Evolutionary conservation across 164 flowering plant genomes (phyloP).

Genomic region (Akebia trifoliata): DNA sequence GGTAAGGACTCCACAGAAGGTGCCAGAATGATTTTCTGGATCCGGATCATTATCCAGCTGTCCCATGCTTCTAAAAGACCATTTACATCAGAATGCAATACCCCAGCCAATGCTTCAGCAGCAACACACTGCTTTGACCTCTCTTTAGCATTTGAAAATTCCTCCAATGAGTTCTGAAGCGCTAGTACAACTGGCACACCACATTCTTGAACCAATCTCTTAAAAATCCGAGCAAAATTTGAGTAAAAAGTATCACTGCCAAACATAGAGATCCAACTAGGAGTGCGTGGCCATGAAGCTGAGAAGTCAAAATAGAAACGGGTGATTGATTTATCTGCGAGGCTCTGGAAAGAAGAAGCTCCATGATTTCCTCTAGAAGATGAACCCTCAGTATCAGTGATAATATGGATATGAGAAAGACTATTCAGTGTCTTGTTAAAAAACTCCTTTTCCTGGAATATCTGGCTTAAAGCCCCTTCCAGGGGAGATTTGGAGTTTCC

Average conservation of each 20-base stretch:
- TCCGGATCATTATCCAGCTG: slow-evolving; percentile 62
- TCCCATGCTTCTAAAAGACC: slow-evolving; percentile 86
- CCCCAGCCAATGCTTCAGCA: slow-evolving; percentile 94
- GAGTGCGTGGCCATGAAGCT: slow-evolving; percentile 97
- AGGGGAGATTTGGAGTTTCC: slow-evolving; percentile 52
- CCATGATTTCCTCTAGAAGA: slow-evolving; percentile 74
- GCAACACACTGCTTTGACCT: slow-evolving; percentile 98
- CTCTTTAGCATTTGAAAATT: slow-evolving; percentile 77
- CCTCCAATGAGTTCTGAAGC: slow-evolving; percentile 56
- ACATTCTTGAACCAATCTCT: slow-evolving; percentile 90
- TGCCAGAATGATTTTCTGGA: slow-evolving; percentile 61
- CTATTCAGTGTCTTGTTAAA: slow-evolving; percentile 71
- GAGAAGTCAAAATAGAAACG: slow-evolving; percentile 93
- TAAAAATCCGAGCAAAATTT: slow-evolving; percentile 87
- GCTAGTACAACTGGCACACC: slow-evolving; percentile 73
- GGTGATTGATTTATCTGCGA: slow-evolving; percentile 90
- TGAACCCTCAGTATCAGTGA: slow-evolving; percentile 57
- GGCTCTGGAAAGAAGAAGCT: slow-evolving; percentile 60
- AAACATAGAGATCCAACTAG: slow-evolving; percentile 88
- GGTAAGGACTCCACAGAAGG: slow-evolving; percentile 91
- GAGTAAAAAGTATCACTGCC: slow-evolving; percentile 83
- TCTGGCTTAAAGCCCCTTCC: slow-evolving; percentile 63
- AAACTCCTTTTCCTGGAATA: slow-evolving; percentile 80
- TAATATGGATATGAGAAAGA: slow-evolving; percentile 89
- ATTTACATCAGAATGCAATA: slow-evolving; percentile 80